A percentile compares a stretch with the other conserved stretches of the same genome.
Conservation (phyloP, 2,329 filamentous ascomycete species). For the Fusarium keratoplasticum region DNA sequence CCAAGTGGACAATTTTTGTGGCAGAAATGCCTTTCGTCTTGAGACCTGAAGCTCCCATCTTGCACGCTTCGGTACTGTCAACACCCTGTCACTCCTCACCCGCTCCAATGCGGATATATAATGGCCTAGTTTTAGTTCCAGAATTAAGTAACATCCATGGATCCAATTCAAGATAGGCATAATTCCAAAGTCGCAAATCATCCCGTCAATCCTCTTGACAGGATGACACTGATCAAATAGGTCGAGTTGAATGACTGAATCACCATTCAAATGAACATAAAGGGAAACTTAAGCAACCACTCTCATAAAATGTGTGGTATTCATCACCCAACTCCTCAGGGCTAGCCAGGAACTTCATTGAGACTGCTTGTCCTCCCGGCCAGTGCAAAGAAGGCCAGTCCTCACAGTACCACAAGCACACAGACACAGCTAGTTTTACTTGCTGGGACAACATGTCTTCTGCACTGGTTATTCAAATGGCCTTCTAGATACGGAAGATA, state of each 20-base stretch:
- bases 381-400: not conserved
- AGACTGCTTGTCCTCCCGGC: not conserved
- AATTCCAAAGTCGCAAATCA: not conserved
- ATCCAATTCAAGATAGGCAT: not conserved
- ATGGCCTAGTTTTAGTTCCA: not conserved
- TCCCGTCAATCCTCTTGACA: not conserved
- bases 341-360: not conserved
- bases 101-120: not conserved
- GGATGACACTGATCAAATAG: not conserved
- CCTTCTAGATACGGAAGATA: not conserved
- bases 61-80: not conserved
- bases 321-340: not conserved
- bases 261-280: not conserved
- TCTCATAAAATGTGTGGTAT: fast-evolving
- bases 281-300: not conserved
- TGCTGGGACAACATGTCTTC: not conserved
- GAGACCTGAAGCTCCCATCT: not conserved
- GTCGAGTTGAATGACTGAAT: not conserved
- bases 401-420: not conserved
- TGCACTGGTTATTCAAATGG: not conserved
- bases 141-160: not conserved
- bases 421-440: not conserved
- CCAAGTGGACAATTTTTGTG: not conserved
- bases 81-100: not conserved
- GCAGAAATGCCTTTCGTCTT: not conserved